Evolutionary conservation across 202 grass and related monocot genomes (phyloP).

Genomic region (Dendrocalamus latiflorus): DNA sequence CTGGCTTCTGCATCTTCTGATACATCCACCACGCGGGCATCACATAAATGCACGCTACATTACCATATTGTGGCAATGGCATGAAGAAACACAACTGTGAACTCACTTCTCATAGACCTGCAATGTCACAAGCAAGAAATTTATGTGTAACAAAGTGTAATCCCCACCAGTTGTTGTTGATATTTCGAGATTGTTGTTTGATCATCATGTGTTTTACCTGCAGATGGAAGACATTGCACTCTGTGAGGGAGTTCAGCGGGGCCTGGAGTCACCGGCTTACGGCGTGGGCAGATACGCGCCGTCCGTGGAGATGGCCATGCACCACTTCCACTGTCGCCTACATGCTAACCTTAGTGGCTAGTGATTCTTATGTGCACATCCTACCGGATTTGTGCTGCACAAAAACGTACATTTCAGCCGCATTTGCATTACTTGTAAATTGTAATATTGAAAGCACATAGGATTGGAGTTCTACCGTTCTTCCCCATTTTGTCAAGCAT

Average conservation of each 20-base stretch:
- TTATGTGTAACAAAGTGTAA: neutral
- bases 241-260: slow-evolving; percentile 85
- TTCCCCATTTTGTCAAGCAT: neutral
- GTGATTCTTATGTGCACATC: neutral
- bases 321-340: slow-evolving; percentile 82
- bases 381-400: neutral
- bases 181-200: neutral
- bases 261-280: slow-evolving; percentile 72
- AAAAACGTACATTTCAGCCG: neutral
- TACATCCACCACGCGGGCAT: neutral
- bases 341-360: slow-evolving; percentile 33
- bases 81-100: neutral
- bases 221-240: slow-evolving; percentile 89
- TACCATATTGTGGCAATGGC: neutral
- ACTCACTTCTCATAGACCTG: neutral
- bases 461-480: neutral
- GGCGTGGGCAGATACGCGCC: slow-evolving; percentile 70
- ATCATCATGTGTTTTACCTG: neutral
- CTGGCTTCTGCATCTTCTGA: neutral
- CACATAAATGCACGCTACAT: neutral
- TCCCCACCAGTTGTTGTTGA: neutral
- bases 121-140: neutral
- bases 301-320: slow-evolving; percentile 89
- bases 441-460: neutral
- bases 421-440: neutral